Percentiles rank a stretch among this genome's conserved stretches.
These are phyloP conservation scores for Infundibulicybe gibba DNA, from an alignment of 768 basidiomycete species.

Conservation along the genomic window DNA sequence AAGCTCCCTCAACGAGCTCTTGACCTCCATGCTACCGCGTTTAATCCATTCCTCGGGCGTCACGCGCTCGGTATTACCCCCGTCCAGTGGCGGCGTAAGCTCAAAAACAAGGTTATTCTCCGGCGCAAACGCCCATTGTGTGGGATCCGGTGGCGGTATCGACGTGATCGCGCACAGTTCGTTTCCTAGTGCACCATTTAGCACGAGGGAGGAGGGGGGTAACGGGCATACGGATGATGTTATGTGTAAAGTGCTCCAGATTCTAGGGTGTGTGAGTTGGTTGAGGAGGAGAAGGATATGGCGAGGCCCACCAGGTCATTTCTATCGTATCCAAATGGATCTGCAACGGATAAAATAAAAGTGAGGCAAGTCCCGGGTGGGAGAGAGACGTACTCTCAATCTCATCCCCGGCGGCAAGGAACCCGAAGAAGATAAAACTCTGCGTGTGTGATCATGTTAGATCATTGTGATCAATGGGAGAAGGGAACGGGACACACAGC, in stretches of 20 bases:
- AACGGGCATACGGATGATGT: constrained; percentile 53
- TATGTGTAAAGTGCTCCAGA: constrained; percentile 68
- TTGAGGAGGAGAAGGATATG: constrained; percentile 1
- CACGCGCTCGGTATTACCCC: constrained; percentile 34
- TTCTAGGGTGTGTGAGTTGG: constrained; percentile 29
- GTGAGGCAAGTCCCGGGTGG: constrained; percentile 1
- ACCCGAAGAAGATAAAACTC: constrained; percentile 72
- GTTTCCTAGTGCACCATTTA: constrained; percentile 31
- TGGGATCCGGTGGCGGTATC: constrained; percentile 51
- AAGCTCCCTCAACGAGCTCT: constrained; percentile 33
- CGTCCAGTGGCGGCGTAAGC: constrained; percentile 7
- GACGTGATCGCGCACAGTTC: constrained; percentile 64
- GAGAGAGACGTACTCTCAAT: constrained; percentile 55
- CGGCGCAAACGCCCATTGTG: constrained; percentile 55
- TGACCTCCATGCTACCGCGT: constrained; percentile 44
- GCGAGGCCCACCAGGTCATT: constrained; percentile 55
- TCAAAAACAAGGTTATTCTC: constrained; percentile 56
- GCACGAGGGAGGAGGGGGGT: constrained; percentile 2
- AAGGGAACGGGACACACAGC: constrained; percentile 42
- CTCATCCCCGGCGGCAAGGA: constrained; percentile 71
- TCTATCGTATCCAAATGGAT: constrained; percentile 63
- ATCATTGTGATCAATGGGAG: constrained; percentile 1
- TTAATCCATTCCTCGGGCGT: constrained; percentile 56
- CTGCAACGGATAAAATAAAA: constrained; percentile 16
- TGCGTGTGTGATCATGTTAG: constrained; percentile 16